A percentile compares a stretch with the other conserved stretches of the same genome.
Conservation (phyloP, 495 filamentous ascomycete genomes). For the Talaromyces liani region DNA sequence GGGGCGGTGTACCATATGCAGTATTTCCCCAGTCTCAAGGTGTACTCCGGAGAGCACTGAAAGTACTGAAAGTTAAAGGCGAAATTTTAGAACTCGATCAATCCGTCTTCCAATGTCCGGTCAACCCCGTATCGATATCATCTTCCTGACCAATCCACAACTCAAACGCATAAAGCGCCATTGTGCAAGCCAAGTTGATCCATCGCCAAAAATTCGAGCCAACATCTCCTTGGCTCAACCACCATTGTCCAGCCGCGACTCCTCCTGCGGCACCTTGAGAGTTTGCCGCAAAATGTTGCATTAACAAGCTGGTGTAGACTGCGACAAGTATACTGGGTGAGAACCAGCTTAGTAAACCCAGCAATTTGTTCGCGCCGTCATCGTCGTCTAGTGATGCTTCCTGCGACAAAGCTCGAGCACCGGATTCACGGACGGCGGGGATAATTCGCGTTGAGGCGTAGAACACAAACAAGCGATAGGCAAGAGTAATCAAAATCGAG, state of each 20-base stretch:
- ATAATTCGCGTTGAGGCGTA: constrained; percentile 96
- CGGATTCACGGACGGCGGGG: constrained; percentile 80
- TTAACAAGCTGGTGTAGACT: constrained; percentile 91
- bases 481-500: constrained; percentile 86
- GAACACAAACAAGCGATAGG: constrained; percentile 87
- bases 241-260: constrained; percentile 68
- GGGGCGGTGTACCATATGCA: background rate
- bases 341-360: constrained; percentile 84
- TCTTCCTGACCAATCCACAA: constrained; percentile 72
- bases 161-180: constrained; percentile 84
- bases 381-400: constrained; percentile 78
- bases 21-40: background rate
- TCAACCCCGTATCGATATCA: constrained; percentile 57
- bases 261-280: constrained; percentile 38
- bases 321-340: constrained; percentile 86
- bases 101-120: constrained; percentile 88
- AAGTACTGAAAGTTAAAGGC: background rate
- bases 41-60: background rate
- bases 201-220: constrained; percentile 87
- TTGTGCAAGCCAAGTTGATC: constrained; percentile 83
- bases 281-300: constrained; percentile 85
- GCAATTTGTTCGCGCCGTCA: constrained; percentile 69
- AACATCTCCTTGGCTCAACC: constrained; percentile 69
- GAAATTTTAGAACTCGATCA: constrained; percentile 32
- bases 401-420: constrained; percentile 71